phyloP scores from a whole-genome alignment of 2,329 filamentous ascomycete genomes.

The Colletotrichum lindemuthianum region DNA sequence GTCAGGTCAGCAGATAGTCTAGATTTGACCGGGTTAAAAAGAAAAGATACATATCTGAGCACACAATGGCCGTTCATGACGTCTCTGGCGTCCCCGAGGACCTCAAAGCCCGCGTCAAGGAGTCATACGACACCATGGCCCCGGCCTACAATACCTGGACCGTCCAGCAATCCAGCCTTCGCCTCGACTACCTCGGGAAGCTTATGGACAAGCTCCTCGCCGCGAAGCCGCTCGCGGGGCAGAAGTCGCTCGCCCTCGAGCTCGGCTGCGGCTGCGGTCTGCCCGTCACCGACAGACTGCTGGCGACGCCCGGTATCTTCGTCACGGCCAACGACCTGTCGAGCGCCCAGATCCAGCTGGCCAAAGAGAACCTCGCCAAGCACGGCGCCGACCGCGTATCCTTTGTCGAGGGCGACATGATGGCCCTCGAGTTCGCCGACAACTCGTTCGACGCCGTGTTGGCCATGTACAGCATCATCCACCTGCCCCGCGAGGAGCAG shows the following conservation, averaged over 20 bases:
- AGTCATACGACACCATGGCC: conserved; percentile 53
- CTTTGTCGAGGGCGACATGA: conserved; percentile 52
- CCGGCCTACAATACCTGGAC: conserved; percentile 54
- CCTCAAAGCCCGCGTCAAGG: conserved; percentile 51
- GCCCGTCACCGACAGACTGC: conserved; percentile 48
- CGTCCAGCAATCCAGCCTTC: conserved; percentile 42
- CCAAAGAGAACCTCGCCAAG: conserved; percentile 32
- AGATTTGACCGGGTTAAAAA: no score
- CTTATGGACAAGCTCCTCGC: conserved; percentile 42
- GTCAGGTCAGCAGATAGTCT: no score
- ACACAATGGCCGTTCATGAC: no score
- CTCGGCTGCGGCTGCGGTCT: conserved; percentile 54
- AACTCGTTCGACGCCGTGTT: conserved; percentile 58
- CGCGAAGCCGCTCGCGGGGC: conserved; percentile 17
- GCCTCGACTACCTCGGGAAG: conserved; percentile 47
- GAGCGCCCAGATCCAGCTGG: conserved; percentile 47
- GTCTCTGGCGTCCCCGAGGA: conserved; percentile 32
- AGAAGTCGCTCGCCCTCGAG: conserved; percentile 46
- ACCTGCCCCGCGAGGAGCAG: conserved; percentile 64
- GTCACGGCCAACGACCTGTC: conserved; percentile 56
- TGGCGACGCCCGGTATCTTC: conserved; percentile 39
- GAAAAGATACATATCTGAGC: no score
- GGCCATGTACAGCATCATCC: conserved; percentile 65
- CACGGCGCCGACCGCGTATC: conserved; percentile 36
- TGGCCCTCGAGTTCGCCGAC: conserved; percentile 43